Percentiles rank a stretch among this genome's conserved stretches.
Evolutionary conservation across 345 rosid genomes (phyloP).

Genomic region (Chamaenerion angustifolium): DNA sequence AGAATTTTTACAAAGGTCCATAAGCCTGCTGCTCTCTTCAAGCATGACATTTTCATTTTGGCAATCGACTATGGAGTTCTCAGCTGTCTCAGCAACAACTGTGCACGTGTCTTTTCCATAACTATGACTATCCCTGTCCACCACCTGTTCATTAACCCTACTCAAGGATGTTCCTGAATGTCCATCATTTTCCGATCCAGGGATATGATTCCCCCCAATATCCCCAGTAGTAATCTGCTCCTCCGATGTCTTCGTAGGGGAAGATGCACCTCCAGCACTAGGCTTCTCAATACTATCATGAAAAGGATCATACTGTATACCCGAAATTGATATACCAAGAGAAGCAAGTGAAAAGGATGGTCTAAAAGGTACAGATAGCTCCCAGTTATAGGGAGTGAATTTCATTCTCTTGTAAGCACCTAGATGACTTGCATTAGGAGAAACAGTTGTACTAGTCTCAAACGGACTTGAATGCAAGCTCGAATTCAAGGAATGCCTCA

Average conservation of each 20-base stretch:
- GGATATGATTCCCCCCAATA: constrained; percentile 12
- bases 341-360: constrained; percentile 49
- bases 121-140: constrained; percentile 17
- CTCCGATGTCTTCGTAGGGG: constrained; percentile 15
- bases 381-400: constrained; percentile 61
- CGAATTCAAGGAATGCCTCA: constrained; percentile 1
- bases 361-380: constrained; percentile 70
- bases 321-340: constrained; percentile 31
- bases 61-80: constrained; percentile 32
- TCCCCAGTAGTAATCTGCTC: constrained; percentile 23
- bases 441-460: constrained; percentile 18
- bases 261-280: constrained; percentile 19
- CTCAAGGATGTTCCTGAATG: constrained; percentile 26
- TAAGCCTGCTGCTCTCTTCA: constrained; percentile 35
- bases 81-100: constrained; percentile 27
- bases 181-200: constrained; percentile 33
- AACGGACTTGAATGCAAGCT: constrained; percentile 20
- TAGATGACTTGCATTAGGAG: constrained; percentile 19
- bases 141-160: constrained; percentile 21
- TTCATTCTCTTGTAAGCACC: constrained; percentile 22
- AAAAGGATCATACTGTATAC: constrained; percentile 48
- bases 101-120: constrained; percentile 20
- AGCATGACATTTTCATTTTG: constrained; percentile 21
- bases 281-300: constrained; percentile 38
- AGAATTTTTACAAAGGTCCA: constrained; percentile 20